Percentiles rank a stretch among this genome's conserved stretches.
Evolutionary conservation across 345 rosid species (phyloP).

Genomic region (Dovyalis caffra): DNA sequence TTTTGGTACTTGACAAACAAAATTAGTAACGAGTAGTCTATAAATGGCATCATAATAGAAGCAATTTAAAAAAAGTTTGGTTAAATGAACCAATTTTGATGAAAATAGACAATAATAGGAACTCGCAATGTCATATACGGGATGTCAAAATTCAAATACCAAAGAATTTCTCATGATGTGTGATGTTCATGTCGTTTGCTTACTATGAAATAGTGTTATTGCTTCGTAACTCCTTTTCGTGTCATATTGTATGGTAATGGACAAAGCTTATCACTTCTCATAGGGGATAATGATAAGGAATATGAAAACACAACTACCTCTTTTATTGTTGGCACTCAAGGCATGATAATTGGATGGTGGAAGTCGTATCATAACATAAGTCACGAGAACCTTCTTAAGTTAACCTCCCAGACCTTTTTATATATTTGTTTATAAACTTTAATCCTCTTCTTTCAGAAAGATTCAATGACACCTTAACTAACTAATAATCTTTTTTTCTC

Average conservation of each 20-base stretch:
- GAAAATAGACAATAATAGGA: neutral
- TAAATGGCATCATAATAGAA: neutral
- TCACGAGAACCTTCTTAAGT: constrained; percentile 32
- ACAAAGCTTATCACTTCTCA: constrained; percentile 2
- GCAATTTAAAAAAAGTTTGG: neutral
- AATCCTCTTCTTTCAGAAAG: constrained; percentile 4
- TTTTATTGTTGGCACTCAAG: constrained; percentile 16
- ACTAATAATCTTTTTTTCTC: neutral
- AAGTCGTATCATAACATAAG: constrained; percentile 24
- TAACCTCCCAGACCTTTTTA: constrained; percentile 34
- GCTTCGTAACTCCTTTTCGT: too few species aligned
- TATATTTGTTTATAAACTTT: neutral
- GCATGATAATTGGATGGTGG: constrained; percentile 21
- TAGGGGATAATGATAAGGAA: neutral
- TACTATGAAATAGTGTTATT: too few species aligned
- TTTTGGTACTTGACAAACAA: neutral
- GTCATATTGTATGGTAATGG: neutral
- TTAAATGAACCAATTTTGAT: neutral
- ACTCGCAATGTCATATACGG: neutral
- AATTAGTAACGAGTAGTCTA: neutral
- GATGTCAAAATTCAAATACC: neutral
- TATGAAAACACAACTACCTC: constrained; percentile 14
- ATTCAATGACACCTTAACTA: too few species aligned
- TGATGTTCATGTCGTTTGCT: neutral
- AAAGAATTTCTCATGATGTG: neutral